Conservation (phyloP, 2,329 filamentous ascomycete species). For the Endocalyx cinctus region DNA sequence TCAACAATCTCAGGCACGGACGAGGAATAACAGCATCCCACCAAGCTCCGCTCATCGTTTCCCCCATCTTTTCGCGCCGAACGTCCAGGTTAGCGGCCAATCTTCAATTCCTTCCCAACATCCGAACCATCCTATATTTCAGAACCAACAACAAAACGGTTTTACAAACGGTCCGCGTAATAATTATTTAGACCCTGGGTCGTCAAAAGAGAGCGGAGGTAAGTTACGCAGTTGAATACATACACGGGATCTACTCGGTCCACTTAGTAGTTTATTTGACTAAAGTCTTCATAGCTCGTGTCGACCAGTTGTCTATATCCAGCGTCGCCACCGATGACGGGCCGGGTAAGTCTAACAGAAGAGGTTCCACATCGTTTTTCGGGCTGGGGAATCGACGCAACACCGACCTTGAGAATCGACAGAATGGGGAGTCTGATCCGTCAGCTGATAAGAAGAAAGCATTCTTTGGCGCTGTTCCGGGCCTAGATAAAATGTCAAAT, state of each 20-base stretch:
- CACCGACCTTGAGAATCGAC: conserved; percentile 12
- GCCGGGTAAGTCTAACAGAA: conserved; percentile 31
- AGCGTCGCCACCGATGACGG: conserved; percentile 36
- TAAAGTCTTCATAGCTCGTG: conserved; percentile 21
- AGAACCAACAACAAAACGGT: conserved; percentile 35
- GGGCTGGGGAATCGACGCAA: conserved; percentile 26
- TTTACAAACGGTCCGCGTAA: conserved; percentile 31
- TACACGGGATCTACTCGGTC: no score
- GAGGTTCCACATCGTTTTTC: conserved; percentile 34
- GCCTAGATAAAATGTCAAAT: conserved; percentile 13
- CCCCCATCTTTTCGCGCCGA: conserved; percentile 40
- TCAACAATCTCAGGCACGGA: conserved; percentile 15
- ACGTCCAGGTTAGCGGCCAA: conserved; percentile 10
- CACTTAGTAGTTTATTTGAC: no score
- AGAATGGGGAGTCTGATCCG: no score
- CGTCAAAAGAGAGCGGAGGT: conserved; percentile 47
- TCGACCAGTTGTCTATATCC: conserved; percentile 38
- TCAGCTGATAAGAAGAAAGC: conserved; percentile 37
- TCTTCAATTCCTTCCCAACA: no score
- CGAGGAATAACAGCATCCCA: conserved; percentile 30
- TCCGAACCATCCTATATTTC: conserved; percentile 27
- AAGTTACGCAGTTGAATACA: no score
- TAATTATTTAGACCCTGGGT: conserved; percentile 33
- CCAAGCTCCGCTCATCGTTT: conserved; percentile 48
- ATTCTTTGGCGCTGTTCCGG: conserved; percentile 29